Percentiles rank a stretch among this genome's conserved stretches.
These are phyloP conservation scores for Sphagnum tenellum DNA, from an alignment of 225 moss, liverwort and hornwort genomes.

Conservation along the genomic window DNA sequence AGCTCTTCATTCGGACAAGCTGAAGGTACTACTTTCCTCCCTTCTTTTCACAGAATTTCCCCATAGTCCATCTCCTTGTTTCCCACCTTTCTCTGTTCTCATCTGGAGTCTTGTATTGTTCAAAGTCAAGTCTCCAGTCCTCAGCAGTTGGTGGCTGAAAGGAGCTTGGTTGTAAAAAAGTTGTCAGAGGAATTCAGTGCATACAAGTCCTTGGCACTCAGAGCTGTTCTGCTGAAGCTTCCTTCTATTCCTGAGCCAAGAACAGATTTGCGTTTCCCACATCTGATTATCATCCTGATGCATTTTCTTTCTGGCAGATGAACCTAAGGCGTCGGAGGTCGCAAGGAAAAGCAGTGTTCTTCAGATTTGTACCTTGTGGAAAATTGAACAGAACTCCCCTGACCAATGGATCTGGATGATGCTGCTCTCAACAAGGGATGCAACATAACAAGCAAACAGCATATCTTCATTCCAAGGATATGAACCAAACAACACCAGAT, in stretches of 20 bases:
- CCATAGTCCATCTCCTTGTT: too few relatives aligned
- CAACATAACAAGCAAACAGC: neutral
- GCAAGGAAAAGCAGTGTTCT: constrained; percentile 15
- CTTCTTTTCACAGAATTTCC: neutral
- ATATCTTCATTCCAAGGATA: neutral
- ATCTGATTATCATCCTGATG: too few relatives aligned
- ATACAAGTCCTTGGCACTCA: too few relatives aligned
- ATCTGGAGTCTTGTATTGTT: constrained; percentile 10
- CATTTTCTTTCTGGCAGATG: too few relatives aligned
- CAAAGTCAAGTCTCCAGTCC: constrained; percentile 15
- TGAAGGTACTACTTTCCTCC: neutral
- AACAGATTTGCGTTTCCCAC: too few relatives aligned
- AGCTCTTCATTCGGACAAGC: neutral
- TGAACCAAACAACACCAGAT: too few relatives aligned
- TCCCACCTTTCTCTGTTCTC: neutral
- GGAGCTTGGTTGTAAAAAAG: too few relatives aligned
- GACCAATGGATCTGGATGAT: constrained; percentile 1
- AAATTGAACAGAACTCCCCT: constrained; percentile 8
- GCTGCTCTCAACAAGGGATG: neutral
- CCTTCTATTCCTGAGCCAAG: too few relatives aligned
- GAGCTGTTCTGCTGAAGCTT: too few relatives aligned
- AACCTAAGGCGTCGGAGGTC: constrained; percentile 6
- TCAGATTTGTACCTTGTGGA: constrained; percentile 74
- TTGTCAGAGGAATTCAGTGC: too few relatives aligned
- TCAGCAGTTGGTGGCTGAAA: too few relatives aligned